phyloP scores from a whole-genome alignment of 306 rosid genomes.

The Vigna trinervia region DNA sequence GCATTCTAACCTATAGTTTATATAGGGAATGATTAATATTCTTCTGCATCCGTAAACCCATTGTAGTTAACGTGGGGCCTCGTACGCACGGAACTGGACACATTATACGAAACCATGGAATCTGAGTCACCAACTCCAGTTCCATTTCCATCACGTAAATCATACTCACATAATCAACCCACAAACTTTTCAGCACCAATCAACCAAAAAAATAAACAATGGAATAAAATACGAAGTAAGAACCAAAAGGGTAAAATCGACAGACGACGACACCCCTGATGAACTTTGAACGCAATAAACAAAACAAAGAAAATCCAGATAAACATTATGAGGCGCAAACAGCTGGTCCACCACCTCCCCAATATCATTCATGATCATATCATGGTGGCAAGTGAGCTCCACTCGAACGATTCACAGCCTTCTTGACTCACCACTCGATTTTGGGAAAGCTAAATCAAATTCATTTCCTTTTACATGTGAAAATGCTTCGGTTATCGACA shows the following conservation, averaged over 20 bases:
- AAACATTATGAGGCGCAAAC: conserved; percentile 26
- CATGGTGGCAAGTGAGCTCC: conserved; percentile 35
- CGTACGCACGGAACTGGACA: conserved; percentile 24
- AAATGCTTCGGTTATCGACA: no score
- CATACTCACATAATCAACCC: conserved; percentile 31
- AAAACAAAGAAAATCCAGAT: conserved; percentile 31
- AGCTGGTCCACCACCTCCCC: conserved; percentile 42
- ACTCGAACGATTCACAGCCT: conserved; percentile 38
- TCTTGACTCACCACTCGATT: conserved; percentile 28
- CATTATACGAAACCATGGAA: conserved; percentile 37
- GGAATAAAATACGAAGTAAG: not conserved
- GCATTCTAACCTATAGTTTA: conserved; percentile 34
- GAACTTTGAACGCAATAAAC: conserved; percentile 26
- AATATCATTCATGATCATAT: conserved; percentile 10
- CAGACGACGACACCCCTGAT: not conserved
- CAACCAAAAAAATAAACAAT: not conserved
- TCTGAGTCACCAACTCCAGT: conserved; percentile 50
- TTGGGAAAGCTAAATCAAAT: conserved; percentile 33
- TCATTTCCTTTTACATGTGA: not conserved
- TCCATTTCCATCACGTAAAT: conserved; percentile 37
- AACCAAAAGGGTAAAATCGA: not conserved
- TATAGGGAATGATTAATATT: conserved; percentile 51
- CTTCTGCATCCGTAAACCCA: conserved; percentile 39
- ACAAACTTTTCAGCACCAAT: not conserved
- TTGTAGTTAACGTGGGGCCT: conserved; percentile 41